Percentiles rank a stretch among this genome's conserved stretches.
These are phyloP conservation scores for Venturia effusa DNA, from an alignment of 2,329 filamentous ascomycete species.

Conservation along the genomic window DNA sequence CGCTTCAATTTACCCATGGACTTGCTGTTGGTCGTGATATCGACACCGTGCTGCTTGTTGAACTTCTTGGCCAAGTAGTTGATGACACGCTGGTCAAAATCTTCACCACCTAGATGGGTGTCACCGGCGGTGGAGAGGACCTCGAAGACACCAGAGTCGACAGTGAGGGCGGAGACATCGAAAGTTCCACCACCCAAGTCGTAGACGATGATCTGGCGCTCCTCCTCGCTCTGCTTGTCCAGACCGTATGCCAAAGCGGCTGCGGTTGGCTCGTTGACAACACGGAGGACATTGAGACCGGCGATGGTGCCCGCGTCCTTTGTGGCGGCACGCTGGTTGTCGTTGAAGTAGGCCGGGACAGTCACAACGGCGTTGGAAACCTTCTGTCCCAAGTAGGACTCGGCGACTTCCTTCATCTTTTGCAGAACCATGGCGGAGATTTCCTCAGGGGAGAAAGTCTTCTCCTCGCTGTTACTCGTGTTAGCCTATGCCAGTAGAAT, in stretches of 20 bases:
- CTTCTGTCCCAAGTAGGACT: conserved; percentile 70
- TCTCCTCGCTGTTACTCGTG: conserved; percentile 32
- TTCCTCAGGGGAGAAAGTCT: conserved; percentile 71
- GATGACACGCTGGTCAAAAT: conserved; percentile 97
- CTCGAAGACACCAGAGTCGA: conserved; percentile 98
- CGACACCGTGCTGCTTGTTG: conserved; percentile 95
- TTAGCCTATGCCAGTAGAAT: conserved; percentile 18
- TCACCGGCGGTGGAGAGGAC: conserved; percentile 98
- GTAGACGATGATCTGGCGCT: conserved; percentile 99
- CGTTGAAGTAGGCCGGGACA: conserved; percentile 99
- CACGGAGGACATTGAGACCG: conserved; percentile 96
- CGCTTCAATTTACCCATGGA: conserved; percentile 99
- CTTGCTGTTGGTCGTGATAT: conserved; percentile 90
- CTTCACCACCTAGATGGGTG: conserved; percentile 88
- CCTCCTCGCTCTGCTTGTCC: conserved; percentile 83
- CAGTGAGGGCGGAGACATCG: conserved; percentile 98
- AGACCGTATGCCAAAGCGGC: conserved; percentile 98
- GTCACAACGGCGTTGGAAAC: conserved; percentile 85
- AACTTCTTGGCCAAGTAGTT: conserved; percentile 92
- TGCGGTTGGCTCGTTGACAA: conserved; percentile 99
- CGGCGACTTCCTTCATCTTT: conserved; percentile 78
- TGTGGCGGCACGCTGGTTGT: conserved; percentile 98
- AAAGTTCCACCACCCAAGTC: conserved; percentile 99
- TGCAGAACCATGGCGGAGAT: conserved; percentile 70
- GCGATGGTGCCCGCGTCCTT: conserved; percentile 98